Conservation (phyloP, 148 eudicot species). For the Persicaria maculosa region DNA sequence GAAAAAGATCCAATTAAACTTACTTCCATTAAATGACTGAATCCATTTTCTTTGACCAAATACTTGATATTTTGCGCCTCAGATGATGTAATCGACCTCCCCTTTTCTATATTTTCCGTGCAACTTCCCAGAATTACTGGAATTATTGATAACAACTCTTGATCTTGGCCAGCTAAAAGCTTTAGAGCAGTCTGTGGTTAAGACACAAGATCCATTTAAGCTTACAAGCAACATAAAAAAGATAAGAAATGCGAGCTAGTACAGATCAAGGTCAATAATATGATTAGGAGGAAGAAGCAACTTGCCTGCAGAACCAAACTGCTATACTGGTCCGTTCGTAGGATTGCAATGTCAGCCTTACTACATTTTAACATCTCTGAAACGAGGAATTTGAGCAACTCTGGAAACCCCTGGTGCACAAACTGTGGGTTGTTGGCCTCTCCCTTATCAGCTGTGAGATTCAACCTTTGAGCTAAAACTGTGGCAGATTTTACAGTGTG, state of each 20-base stretch:
- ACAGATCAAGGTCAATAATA: slow-evolving; percentile 1
- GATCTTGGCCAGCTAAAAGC: slow-evolving; percentile 59
- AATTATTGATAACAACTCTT: slow-evolving; percentile 44
- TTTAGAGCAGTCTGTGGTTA: slow-evolving; percentile 68
- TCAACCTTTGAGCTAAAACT: slow-evolving; percentile 58
- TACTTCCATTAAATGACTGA: slow-evolving; percentile 96
- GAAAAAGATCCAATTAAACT: neutral
- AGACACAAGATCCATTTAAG: neutral
- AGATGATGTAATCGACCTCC: slow-evolving; percentile 28
- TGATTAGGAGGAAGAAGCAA: slow-evolving; percentile 16
- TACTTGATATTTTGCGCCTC: slow-evolving; percentile 41
- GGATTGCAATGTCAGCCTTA: slow-evolving; percentile 36
- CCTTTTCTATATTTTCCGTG: slow-evolving; percentile 33
- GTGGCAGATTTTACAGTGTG: slow-evolving; percentile 57
- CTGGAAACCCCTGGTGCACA: slow-evolving; percentile 57
- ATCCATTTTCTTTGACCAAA: slow-evolving; percentile 71
- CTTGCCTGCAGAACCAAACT: slow-evolving; percentile 93
- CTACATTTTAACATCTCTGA: slow-evolving; percentile 55
- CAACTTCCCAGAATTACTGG: slow-evolving; percentile 67
- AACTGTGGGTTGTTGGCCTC: slow-evolving; percentile 27
- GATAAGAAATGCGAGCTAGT: neutral
- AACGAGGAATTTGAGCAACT: slow-evolving; percentile 55
- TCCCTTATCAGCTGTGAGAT: slow-evolving; percentile 32
- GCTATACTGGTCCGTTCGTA: slow-evolving; percentile 70
- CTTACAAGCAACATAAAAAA: neutral